A percentile compares a stretch with the other conserved stretches of the same genome.
These are phyloP conservation scores for Perilla frutescens DNA, from an alignment of 257 asterid genomes.

Conservation along the genomic window DNA sequence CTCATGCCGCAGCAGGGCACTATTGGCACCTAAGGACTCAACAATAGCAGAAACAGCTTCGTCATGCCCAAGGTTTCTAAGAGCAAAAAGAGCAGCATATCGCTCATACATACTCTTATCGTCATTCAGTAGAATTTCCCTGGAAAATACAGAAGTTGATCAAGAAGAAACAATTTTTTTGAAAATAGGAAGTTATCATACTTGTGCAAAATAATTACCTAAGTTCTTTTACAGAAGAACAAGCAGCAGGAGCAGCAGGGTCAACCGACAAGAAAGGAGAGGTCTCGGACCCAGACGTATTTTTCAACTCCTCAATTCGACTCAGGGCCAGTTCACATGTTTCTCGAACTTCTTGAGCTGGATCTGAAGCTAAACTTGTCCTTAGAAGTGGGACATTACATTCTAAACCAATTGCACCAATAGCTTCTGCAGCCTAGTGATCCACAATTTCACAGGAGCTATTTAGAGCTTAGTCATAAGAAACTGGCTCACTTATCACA, in stretches of 20 bases:
- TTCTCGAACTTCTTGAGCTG: slow-evolving; percentile 94
- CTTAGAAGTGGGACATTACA: slow-evolving; percentile 44
- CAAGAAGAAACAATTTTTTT: slow-evolving; percentile 22
- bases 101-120: slow-evolving; percentile 87
- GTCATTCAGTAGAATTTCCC: slow-evolving; percentile 72
- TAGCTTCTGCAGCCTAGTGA: slow-evolving; percentile 73
- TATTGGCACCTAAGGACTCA: slow-evolving; percentile 75
- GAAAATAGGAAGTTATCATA: background rate
- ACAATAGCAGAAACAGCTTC: slow-evolving; percentile 83
- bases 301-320: slow-evolving; percentile 77
- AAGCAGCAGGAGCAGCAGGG: slow-evolving; percentile 90
- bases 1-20: slow-evolving; percentile 97
- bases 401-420: slow-evolving; percentile 48
- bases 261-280: slow-evolving; percentile 94
- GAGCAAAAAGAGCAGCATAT: slow-evolving; percentile 93
- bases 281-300: slow-evolving; percentile 43
- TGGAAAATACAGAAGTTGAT: slow-evolving; percentile 34
- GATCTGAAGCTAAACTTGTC: slow-evolving; percentile 76
- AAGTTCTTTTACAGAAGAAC: slow-evolving; percentile 70
- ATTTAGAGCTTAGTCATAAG: slow-evolving; percentile 1
- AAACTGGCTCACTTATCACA: background rate
- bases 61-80: slow-evolving; percentile 78
- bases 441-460: slow-evolving; percentile 24
- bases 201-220: slow-evolving; percentile 48
- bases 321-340: slow-evolving; percentile 95